phyloP scores from a whole-genome alignment of 2,329 filamentous ascomycete species.

The Penicillium sp. region DNA sequence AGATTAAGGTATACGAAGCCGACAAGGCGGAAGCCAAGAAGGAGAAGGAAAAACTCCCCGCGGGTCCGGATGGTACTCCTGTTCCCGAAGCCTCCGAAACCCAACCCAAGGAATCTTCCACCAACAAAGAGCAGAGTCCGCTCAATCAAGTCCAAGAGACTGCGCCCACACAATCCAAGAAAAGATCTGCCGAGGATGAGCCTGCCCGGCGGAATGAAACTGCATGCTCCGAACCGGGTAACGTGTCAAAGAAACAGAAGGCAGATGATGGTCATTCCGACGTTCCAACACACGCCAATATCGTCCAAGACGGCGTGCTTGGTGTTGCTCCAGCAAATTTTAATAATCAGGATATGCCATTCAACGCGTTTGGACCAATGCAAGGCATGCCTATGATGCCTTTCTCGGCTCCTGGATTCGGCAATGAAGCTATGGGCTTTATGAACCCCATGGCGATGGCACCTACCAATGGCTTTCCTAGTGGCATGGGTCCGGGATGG shows the following conservation, averaged over 20 bases:
- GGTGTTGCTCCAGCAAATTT: conserved; percentile 26
- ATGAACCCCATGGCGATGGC: conserved; percentile 44
- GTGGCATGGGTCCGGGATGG: conserved; percentile 38
- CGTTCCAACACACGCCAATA: conserved; percentile 9
- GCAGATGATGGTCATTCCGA: conserved; percentile 36
- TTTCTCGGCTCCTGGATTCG: conserved; percentile 36
- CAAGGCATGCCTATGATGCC: conserved; percentile 33
- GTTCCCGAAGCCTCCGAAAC: conserved; percentile 15
- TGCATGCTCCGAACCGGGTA: conserved; percentile 38
- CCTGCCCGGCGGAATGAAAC: conserved; percentile 45
- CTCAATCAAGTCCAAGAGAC: conserved; percentile 33
- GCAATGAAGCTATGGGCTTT: conserved; percentile 32
- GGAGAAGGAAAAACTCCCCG: conserved; percentile 40
- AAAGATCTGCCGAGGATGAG: conserved; percentile 76
- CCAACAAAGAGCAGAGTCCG: conserved; percentile 26
- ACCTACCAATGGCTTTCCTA: conserved; percentile 30
- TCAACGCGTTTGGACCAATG: conserved; percentile 33
- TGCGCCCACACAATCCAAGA: conserved; percentile 58
- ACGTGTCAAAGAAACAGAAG: conserved; percentile 45
- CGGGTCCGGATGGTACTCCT: conserved; percentile 26
- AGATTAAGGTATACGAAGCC: conserved; percentile 71
- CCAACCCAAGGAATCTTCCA: conserved; percentile 10
- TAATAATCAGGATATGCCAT: conserved; percentile 38
- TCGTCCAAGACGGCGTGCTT: conserved; percentile 14
- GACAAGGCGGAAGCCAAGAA: conserved; percentile 50